These are phyloP conservation scores for Diaporthe citrichinensis DNA, from an alignment of 2,329 filamentous ascomycete species.

Conservation along the genomic window DNA sequence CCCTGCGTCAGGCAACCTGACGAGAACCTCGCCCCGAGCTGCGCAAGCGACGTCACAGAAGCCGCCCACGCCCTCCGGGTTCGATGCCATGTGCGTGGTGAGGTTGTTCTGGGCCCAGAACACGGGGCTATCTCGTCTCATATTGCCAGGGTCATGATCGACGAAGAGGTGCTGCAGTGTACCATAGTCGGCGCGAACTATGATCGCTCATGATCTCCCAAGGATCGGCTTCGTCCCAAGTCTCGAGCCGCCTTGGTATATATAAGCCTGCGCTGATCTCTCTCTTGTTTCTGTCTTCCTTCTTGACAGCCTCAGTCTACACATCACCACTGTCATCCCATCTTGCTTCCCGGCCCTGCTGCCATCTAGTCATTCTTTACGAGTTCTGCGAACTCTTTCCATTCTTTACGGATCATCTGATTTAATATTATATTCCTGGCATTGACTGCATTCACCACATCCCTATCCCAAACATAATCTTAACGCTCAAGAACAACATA, in stretches of 20 bases:
- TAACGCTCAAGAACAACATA: neutral
- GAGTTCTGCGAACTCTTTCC: constrained; percentile 39
- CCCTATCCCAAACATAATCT: neutral
- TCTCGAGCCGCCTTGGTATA: constrained; percentile 11
- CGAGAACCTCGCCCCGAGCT: constrained; percentile 15
- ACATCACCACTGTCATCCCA: constrained; percentile 14
- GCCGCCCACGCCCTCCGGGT: neutral
- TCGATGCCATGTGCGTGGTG: neutral
- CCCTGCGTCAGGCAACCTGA: neutral
- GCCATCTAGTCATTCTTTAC: constrained; percentile 32
- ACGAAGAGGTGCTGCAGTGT: neutral
- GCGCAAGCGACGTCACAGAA: constrained; percentile 25
- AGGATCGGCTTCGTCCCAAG: constrained; percentile 22
- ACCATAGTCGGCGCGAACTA: neutral
- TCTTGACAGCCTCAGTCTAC: neutral
- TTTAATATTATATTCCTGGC: neutral
- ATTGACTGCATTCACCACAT: neutral
- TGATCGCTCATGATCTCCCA: constrained; percentile 27
- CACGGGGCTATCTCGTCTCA: constrained; percentile 16
- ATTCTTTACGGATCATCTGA: constrained; percentile 13
- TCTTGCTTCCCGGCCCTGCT: neutral
- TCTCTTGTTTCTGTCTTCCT: constrained; percentile 12
- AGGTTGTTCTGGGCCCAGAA: neutral
- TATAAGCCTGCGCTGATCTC: constrained; percentile 35
- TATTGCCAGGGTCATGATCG: constrained; percentile 25